These are phyloP conservation scores for Didymella lethalis DNA, from an alignment of 2,329 filamentous ascomycete species.

Conservation along the genomic window DNA sequence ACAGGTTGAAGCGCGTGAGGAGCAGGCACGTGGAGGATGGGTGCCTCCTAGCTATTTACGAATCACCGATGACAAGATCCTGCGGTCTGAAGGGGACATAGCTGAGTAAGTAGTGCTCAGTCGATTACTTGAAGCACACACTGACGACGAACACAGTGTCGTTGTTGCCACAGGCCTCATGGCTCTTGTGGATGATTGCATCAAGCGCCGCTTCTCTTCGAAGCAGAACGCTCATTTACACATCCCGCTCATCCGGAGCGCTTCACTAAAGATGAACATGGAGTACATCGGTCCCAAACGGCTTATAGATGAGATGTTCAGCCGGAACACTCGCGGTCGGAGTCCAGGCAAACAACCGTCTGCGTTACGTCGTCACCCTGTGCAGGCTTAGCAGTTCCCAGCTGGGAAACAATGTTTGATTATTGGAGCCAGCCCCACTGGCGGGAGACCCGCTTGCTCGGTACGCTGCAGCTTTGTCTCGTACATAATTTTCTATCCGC, in stretches of 20 bases:
- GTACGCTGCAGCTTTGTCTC: constrained; percentile 32
- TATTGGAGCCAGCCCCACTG: constrained; percentile 24
- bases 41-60: constrained; percentile 89
- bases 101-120: constrained; percentile 74
- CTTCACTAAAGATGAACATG: constrained; percentile 63
- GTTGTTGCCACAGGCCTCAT: constrained; percentile 90
- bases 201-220: constrained; percentile 77
- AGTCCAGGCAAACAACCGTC: constrained; percentile 39
- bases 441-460: constrained; percentile 23
- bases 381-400: constrained; percentile 22
- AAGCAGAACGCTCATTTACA: constrained; percentile 61
- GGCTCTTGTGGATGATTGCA: constrained; percentile 88
- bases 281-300: constrained; percentile 69
- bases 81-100: constrained; percentile 77
- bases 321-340: constrained; percentile 51
- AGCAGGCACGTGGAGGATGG: constrained; percentile 84
- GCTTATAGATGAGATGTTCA: constrained; percentile 70
- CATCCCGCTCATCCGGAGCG: constrained; percentile 59
- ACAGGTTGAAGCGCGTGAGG: constrained; percentile 72
- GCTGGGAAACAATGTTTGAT: constrained; percentile 25
- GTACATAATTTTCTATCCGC: constrained; percentile 36
- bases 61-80: constrained; percentile 77
- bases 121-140: neutral
- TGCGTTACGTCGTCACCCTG: constrained; percentile 34
- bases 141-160: constrained; percentile 65